These are phyloP conservation scores for Symbiodinium natans DNA, from an alignment of 73 alveolate genomes.

Conservation along the genomic window DNA sequence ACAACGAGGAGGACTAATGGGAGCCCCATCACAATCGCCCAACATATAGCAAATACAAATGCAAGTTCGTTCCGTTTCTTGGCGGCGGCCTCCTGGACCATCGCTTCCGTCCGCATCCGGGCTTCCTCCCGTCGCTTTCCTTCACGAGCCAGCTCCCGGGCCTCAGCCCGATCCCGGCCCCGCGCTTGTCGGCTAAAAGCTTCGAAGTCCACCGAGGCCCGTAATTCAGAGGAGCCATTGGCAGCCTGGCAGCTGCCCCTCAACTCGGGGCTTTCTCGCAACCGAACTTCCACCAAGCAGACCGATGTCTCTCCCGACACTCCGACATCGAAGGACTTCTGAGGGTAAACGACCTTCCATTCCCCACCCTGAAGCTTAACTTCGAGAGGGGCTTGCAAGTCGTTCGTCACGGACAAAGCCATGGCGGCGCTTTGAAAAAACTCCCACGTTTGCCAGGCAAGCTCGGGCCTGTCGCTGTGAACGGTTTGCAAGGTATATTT, in stretches of 20 bases:
- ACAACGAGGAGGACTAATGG: not conserved
- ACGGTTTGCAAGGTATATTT: not conserved
- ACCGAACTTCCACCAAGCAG: not conserved
- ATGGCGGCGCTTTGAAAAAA: not conserved
- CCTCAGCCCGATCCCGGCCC: not conserved
- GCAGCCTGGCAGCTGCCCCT: not conserved
- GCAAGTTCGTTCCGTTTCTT: not conserved
- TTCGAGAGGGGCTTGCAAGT: not conserved
- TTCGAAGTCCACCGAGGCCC: not conserved
- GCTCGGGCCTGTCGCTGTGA: too few relatives aligned
- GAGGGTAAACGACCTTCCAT: not conserved
- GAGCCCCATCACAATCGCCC: too few relatives aligned
- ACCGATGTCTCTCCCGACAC: not conserved
- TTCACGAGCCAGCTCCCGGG: constrained; percentile 2
- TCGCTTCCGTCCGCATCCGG: not conserved
- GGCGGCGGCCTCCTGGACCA: not conserved
- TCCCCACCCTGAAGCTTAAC: not conserved
- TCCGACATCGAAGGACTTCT: not conserved
- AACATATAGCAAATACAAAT: too few relatives aligned
- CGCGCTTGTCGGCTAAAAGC: not conserved
- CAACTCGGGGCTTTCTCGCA: constrained; percentile 2
- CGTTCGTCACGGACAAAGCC: not conserved
- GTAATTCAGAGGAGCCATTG: not conserved
- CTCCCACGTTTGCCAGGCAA: too few relatives aligned
- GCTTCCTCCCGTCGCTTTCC: not conserved